These are phyloP conservation scores for Candida berthetii DNA, from an alignment of 805 yeast genomes.

Conservation along the genomic window DNA sequence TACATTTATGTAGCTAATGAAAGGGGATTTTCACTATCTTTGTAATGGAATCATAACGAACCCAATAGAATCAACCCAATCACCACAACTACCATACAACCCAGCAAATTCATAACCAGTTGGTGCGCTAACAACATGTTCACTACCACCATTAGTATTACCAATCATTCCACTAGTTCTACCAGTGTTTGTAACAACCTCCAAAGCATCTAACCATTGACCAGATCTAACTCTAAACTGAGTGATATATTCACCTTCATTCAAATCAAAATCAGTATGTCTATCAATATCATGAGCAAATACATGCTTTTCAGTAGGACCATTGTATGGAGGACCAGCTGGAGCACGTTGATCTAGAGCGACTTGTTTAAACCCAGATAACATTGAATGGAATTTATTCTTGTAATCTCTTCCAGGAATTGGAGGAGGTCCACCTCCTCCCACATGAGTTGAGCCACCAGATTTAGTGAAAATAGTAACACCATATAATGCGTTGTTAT, in stretches of 20 bases:
- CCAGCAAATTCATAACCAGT: conserved; percentile 58
- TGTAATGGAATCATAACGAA: conserved; percentile 40
- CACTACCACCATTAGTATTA: conserved; percentile 60
- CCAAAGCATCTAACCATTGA: conserved; percentile 86
- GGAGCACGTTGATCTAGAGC: conserved; percentile 1
- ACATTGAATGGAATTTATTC: conserved; percentile 18
- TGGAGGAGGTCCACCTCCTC: conserved; percentile 29
- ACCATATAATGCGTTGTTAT: conserved; percentile 83
- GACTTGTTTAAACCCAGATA: conserved; percentile 14
- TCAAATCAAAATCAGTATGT: conserved; percentile 50
- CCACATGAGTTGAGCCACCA: conserved; percentile 6
- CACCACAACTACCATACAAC: conserved; percentile 58
- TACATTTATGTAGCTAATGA: no score
- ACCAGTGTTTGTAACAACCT: conserved; percentile 56
- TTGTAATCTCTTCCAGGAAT: conserved; percentile 42
- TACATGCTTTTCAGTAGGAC: conserved; percentile 11
- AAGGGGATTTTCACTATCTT: no score
- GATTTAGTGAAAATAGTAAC: conserved; percentile 41
- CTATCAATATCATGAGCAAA: conserved; percentile 50
- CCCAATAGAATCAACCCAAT: conserved; percentile 76
- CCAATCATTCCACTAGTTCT: conserved; percentile 57
- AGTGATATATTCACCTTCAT: conserved; percentile 49
- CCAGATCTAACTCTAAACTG: conserved; percentile 70
- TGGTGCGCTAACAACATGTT: conserved; percentile 58
- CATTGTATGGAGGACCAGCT: neutral